phyloP scores from a whole-genome alignment of 1,284 basidiomycete species.

The Malassezia japonica region DNA sequence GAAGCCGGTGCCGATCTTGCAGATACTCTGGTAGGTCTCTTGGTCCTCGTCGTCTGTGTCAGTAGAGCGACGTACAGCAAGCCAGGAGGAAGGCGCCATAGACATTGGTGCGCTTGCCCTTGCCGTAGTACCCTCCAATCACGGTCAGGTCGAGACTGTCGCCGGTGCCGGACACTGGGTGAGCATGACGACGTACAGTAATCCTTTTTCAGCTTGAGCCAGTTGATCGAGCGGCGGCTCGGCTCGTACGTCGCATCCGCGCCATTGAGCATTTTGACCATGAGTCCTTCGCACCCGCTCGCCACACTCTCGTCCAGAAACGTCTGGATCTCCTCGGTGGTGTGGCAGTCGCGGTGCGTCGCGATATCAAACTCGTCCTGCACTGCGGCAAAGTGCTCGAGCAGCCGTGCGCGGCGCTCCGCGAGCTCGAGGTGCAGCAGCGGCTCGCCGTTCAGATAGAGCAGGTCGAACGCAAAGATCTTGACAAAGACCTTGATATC shows the following conservation, averaged over 20 bases:
- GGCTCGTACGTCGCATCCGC: slow-evolving; percentile 90
- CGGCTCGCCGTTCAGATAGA: slow-evolving; percentile 78
- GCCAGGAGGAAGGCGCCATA: slow-evolving; percentile 46
- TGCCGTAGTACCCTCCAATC: slow-evolving; percentile 90
- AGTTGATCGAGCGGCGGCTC: slow-evolving; percentile 85
- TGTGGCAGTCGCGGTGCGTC: slow-evolving; percentile 75
- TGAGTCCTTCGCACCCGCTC: slow-evolving; percentile 89
- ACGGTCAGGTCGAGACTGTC: slow-evolving; percentile 96
- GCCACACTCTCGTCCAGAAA: slow-evolving; percentile 95
- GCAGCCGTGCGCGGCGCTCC: slow-evolving; percentile 63
- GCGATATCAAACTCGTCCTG: slow-evolving; percentile 88
- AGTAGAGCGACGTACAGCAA: slow-evolving; percentile 17
- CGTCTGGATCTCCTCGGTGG: slow-evolving; percentile 82
- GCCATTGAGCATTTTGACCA: slow-evolving; percentile 96
- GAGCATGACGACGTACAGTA: slow-evolving; percentile 16
- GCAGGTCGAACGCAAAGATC: slow-evolving; percentile 86
- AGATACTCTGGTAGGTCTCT: slow-evolving; percentile 51
- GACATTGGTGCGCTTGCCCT: slow-evolving; percentile 76
- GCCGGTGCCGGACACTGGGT: slow-evolving; percentile 71
- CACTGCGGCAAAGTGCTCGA: slow-evolving; percentile 70
- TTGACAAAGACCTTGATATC: slow-evolving; percentile 93
- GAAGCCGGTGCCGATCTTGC: slow-evolving; percentile 98
- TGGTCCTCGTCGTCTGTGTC: slow-evolving; percentile 32
- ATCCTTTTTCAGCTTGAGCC: slow-evolving; percentile 64
- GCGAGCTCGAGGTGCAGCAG: slow-evolving; percentile 18